Percentiles rank a stretch among this genome's conserved stretches.
phyloP scores from a whole-genome alignment of 441 rosid genomes.

The Biscutella auriculata region DNA sequence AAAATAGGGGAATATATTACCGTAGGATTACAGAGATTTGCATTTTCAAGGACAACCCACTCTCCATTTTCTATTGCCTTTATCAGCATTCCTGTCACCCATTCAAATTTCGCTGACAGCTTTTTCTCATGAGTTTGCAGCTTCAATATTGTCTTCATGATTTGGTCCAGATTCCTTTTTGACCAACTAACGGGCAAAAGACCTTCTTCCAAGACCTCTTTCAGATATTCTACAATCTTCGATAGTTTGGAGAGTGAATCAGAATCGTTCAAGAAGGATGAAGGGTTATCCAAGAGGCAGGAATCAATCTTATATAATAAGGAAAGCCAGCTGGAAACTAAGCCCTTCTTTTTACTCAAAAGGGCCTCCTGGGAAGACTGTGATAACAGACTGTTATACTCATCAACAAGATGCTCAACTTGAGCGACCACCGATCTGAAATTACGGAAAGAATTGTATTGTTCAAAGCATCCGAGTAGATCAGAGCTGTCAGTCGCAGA shows the following conservation, averaged over 20 bases:
- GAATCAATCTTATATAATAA: conserved; percentile 40
- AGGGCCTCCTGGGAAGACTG: conserved; percentile 37
- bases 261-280: conserved; percentile 24
- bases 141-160: conserved; percentile 42
- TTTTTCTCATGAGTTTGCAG: conserved; percentile 39
- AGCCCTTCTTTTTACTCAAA: conserved; percentile 30
- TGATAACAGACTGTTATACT: conserved; percentile 50
- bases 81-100: conserved; percentile 81
- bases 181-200: conserved; percentile 43
- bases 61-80: conserved; percentile 97
- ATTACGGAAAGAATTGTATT: conserved; percentile 68
- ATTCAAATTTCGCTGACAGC: conserved; percentile 78
- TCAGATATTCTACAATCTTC: conserved; percentile 43
- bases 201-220: conserved; percentile 32
- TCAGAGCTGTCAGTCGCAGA: conserved; percentile 94
- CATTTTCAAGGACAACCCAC: conserved; percentile 89
- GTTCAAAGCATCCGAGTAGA: conserved; percentile 96
- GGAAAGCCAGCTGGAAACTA: conserved; percentile 58
- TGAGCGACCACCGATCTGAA: conserved; percentile 48
- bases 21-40: conserved; percentile 98
- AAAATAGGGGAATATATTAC: conserved; percentile 28
- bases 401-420: conserved; percentile 55
- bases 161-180: conserved; percentile 40
- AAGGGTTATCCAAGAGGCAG: conserved; percentile 28
- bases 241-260: conserved; percentile 40